Base-by-base conservation (phyloP, 1,139 yeast species). In the Schwanniomyces etchellsii region DNA sequence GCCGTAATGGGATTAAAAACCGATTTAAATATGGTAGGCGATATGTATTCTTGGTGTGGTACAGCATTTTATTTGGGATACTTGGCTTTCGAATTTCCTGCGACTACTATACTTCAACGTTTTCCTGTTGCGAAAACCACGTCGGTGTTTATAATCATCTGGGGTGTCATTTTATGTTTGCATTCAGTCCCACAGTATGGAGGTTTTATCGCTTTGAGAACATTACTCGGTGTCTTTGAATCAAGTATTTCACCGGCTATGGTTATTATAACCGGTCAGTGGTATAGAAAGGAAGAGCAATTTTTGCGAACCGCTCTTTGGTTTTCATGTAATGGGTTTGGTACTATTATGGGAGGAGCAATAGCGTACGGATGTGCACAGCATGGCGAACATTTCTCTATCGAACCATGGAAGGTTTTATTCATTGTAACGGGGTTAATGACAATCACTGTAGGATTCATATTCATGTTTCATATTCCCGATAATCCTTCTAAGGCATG, bases 401-500 rank as follows among this genome's bases (percentile, higher is more conserved):
- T 73, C 11, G 57, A 50, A 4, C 57, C 55, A 1, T 74, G 80
- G 79, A 69, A 63, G 39, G 39, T 69, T 3, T 44, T 70, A 15
- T 73, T 69, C 47, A 48, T 71, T 21, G 51, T 70, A 12, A 61
- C 67, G 27, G 81, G 80, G 16, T 51, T 58, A 14, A 57, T 70
- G 35, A 64, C 79, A 1, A 56, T 70, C 11, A 38, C 64, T 14
- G 40, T 70, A 7, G 79, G 79, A 3, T 28, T 67, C 11, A 36
- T 60, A 16, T 53, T 73, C 26, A 49, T 52, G 28, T 44, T 71
- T 26, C 65, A 68, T 43, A 52, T 73, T 30, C 82, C 82, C 7
- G 74, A 72, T 44, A 57, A 61, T 16, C 80, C 79, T 18, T 55
- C 71, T n/a, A 49, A 56, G 21, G 78, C 81, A 3, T 64, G 73